A percentile compares a stretch with the other conserved stretches of the same genome.
Conservation (phyloP, 768 basidiomycete species). For the Amanita pseudoporphyria region DNA sequence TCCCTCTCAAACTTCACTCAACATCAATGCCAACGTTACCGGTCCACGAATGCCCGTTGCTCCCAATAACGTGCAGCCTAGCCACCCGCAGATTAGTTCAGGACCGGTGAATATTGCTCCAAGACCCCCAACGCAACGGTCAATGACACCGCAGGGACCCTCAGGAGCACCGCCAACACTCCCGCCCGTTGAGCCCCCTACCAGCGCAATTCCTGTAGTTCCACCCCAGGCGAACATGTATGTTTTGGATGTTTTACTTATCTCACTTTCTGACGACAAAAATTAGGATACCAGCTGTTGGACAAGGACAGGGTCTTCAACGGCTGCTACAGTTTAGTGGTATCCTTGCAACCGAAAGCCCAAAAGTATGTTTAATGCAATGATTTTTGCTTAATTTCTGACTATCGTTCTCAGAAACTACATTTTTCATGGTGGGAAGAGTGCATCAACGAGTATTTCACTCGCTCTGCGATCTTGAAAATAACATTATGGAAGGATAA, state of each 20-base stretch:
- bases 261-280: not conserved
- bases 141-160: conserved; percentile 10
- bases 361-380: conserved; percentile 27
- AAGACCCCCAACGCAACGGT: conserved; percentile 6
- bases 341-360: conserved; percentile 44
- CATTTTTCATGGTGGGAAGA: conserved; percentile 59
- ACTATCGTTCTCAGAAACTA: conserved; percentile 35
- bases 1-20: conserved; percentile 4
- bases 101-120: conserved; percentile 9
- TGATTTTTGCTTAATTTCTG: not conserved
- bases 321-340: conserved; percentile 67
- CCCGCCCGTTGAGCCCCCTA: conserved; percentile 19
- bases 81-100: conserved; percentile 1
- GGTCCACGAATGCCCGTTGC: conserved; percentile 10
- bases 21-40: not conserved
- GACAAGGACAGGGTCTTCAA: conserved; percentile 53
- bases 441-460: conserved; percentile 62
- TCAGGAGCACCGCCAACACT: conserved; percentile 10
- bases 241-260: not conserved
- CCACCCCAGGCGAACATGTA: conserved; percentile 8
- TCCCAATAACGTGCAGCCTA: conserved; percentile 2
- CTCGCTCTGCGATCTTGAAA: conserved; percentile 61
- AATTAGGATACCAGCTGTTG: conserved; percentile 23
- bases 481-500: conserved; percentile 87
- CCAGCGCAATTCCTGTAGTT: conserved; percentile 4